Conservation (phyloP, 1,139 yeast species). For the Hyphopichia pseudoburtonii region DNA sequence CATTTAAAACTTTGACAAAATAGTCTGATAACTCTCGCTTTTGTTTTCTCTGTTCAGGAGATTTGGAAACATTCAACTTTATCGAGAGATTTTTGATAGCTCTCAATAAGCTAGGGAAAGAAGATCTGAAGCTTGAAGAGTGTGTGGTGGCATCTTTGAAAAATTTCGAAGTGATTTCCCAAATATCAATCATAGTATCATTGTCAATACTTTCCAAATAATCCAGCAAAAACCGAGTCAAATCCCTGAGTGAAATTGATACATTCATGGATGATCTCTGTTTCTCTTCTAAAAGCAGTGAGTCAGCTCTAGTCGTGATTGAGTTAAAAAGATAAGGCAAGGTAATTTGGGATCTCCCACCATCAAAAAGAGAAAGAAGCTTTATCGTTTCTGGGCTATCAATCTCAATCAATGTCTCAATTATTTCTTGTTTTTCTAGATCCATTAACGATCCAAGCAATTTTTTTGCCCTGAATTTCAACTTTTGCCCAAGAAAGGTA, state of each 20-base stretch:
- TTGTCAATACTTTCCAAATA: conserved; percentile 67
- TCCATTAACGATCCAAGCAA: conserved; percentile 67
- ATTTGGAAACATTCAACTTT: conserved; percentile 57
- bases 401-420: conserved; percentile 59
- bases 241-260: conserved; percentile 37
- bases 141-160: conserved; percentile 57
- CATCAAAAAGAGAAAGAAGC: conserved; percentile 75
- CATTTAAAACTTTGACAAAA: conserved; percentile 54
- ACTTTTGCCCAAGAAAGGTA: conserved; percentile 61
- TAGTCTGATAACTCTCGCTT: conserved; percentile 68
- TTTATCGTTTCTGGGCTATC: conserved; percentile 35
- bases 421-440: conserved; percentile 70
- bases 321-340: conserved; percentile 66
- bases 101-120: conserved; percentile 53
- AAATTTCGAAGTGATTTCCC: conserved; percentile 57
- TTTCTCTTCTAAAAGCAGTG: conserved; percentile 30
- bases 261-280: conserved; percentile 45
- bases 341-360: conserved; percentile 76
- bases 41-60: conserved; percentile 60
- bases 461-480: conserved; percentile 71
- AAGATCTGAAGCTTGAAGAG: conserved; percentile 44
- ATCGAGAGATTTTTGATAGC: conserved; percentile 51
- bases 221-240: conserved; percentile 52
- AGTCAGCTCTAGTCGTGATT: conserved; percentile 39
- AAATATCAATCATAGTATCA: conserved; percentile 77